Percentiles rank a stretch among this genome's conserved stretches.
phyloP scores from a whole-genome alignment of 148 eudicot species.

The Rhododendron ferrugineum region DNA sequence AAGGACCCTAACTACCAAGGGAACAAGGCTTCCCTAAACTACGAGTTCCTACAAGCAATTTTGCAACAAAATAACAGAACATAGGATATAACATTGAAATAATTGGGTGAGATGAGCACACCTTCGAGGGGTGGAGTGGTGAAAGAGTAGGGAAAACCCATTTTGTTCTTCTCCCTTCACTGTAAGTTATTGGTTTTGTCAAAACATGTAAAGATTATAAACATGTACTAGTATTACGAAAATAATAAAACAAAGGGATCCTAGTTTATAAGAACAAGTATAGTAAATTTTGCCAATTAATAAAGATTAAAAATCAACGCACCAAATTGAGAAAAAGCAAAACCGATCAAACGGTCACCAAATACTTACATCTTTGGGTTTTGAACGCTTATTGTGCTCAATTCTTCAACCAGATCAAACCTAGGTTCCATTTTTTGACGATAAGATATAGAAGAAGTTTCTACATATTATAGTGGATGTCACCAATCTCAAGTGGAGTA shows the following conservation, averaged over 20 bases:
- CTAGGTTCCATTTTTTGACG: background rate
- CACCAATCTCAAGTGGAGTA: background rate
- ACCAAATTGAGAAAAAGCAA: background rate
- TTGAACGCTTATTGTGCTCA: background rate
- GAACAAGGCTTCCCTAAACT: background rate
- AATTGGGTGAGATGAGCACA: slow-evolving; percentile 14
- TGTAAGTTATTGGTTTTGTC: slow-evolving; percentile 20
- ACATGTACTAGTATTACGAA: background rate
- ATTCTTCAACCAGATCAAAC: background rate
- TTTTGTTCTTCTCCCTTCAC: slow-evolving; percentile 97
- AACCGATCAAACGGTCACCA: background rate
- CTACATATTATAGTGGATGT: background rate
- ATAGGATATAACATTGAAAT: slow-evolving; percentile 4
- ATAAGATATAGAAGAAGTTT: background rate
- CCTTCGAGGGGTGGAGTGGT: slow-evolving; percentile 48
- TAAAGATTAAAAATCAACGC: background rate
- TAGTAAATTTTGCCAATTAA: background rate
- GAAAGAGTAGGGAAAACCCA: slow-evolving; percentile 85
- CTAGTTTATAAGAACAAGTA: background rate
- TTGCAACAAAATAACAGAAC: background rate
- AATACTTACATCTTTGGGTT: too few species aligned
- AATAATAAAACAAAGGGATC: background rate
- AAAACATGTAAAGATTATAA: slow-evolving; percentile 1
- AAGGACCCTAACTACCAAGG: background rate
- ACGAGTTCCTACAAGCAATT: background rate